Percentiles rank a stretch among this genome's conserved stretches.
Conservation (phyloP, 2,329 filamentous ascomycete genomes). For the Eutypa lata region DNA sequence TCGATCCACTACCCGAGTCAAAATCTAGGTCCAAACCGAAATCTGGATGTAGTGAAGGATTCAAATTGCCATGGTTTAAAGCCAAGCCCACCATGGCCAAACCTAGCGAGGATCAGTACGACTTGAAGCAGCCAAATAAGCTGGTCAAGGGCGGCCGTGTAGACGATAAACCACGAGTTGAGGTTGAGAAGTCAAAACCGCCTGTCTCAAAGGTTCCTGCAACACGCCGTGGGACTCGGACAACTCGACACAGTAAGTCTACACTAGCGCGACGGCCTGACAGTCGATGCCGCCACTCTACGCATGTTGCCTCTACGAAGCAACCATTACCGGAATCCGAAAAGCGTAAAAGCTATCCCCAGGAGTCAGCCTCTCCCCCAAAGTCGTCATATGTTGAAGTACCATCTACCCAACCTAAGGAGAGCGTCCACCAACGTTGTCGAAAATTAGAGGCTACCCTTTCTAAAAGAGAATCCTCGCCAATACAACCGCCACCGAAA, state of each 20-base stretch:
- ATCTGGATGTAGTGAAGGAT: slow-evolving; percentile 10
- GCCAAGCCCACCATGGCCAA: slow-evolving; percentile 12
- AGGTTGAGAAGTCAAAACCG: not conserved
- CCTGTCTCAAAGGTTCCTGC: not conserved
- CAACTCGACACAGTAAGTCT: not conserved
- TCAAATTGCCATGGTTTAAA: slow-evolving; percentile 23
- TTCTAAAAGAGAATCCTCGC: not conserved
- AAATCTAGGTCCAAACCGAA: slow-evolving; percentile 11
- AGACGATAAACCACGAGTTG: slow-evolving; percentile 4
- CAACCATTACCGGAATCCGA: not conserved
- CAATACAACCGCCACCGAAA: not conserved
- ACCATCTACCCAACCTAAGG: no score
- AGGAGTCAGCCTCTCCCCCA: not conserved
- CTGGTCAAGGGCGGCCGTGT: slow-evolving; percentile 10
- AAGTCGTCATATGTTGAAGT: not conserved
- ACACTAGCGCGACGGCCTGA: not conserved
- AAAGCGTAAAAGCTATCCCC: not conserved
- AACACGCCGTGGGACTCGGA: not conserved
- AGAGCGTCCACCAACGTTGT: not conserved
- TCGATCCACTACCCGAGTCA: slow-evolving; percentile 10
- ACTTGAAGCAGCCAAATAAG: slow-evolving; percentile 7
- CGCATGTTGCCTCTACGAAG: not conserved
- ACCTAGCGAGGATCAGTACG: not conserved
- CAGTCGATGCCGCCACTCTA: not conserved
- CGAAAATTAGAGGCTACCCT: not conserved